Conservation (phyloP, 225 moss, liverwort and hornwort species). For the Climacium dendroides region DNA sequence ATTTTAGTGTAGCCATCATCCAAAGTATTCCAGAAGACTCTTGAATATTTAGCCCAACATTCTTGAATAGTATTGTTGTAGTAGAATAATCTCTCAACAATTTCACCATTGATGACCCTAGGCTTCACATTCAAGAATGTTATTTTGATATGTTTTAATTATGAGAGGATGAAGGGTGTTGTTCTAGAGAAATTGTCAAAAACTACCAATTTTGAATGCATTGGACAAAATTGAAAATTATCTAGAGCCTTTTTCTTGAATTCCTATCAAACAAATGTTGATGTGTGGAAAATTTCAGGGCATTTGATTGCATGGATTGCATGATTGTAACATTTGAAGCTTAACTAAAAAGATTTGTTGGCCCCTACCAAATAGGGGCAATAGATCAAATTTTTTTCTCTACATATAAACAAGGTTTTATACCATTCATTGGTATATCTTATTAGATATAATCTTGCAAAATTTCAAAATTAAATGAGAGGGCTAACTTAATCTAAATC, state of each 20-base stretch:
- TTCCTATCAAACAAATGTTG: background rate
- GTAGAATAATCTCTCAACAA: background rate
- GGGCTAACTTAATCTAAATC: background rate
- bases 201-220: background rate
- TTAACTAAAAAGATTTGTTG: background rate
- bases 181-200: background rate
- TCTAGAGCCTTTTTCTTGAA: no score
- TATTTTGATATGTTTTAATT: background rate
- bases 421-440: background rate
- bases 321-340: background rate
- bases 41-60: background rate
- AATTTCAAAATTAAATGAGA: background rate
- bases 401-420: accelerated
- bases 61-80: background rate
- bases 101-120: background rate
- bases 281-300: background rate
- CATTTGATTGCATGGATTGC: background rate
- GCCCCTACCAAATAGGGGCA: accelerated
- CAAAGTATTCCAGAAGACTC: background rate
- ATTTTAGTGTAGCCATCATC: no score
- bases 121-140: background rate
- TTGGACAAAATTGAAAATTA: background rate
- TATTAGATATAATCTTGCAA: background rate
- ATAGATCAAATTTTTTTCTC: background rate
- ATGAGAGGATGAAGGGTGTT: accelerated